Conservation (phyloP, 2,329 filamentous ascomycete species). For the Beauveria rudraprayagi region DNA sequence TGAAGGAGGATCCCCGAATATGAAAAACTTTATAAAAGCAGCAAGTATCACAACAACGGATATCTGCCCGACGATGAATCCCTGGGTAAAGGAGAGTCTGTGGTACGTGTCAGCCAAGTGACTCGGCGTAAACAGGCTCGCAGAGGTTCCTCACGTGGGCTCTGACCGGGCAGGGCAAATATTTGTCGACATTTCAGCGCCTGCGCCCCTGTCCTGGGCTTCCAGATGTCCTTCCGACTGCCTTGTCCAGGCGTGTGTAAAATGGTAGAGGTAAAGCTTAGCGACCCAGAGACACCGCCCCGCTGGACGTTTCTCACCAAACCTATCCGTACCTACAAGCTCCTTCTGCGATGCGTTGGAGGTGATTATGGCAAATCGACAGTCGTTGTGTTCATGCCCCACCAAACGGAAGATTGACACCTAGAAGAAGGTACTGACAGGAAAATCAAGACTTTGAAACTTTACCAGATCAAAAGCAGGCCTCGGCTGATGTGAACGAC, state of each 20-base stretch:
- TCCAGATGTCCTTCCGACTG: neutral
- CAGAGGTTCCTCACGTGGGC: constrained; percentile 35
- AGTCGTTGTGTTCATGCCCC: no score
- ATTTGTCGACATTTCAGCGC: constrained; percentile 29
- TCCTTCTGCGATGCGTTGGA: no score
- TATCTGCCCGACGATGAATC: constrained; percentile 85
- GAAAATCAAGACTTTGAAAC: neutral
- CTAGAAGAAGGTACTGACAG: neutral
- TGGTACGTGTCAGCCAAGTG: constrained; percentile 8
- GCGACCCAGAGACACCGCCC: neutral
- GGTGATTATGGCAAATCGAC: no score
- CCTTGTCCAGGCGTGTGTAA: neutral
- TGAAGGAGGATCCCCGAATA: constrained; percentile 88
- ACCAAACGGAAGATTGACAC: no score
- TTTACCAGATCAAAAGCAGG: neutral
- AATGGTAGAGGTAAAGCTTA: constrained; percentile 11
- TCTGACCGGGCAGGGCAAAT: constrained; percentile 35
- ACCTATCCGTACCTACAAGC: no score
- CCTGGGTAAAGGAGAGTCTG: constrained; percentile 86
- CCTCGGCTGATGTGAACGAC: neutral
- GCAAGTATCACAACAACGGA: constrained; percentile 86
- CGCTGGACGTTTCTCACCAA: neutral
- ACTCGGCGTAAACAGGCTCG: neutral
- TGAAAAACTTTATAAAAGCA: constrained; percentile 99
- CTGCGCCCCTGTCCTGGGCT: neutral